These are phyloP conservation scores for Onygena corvina DNA, from an alignment of 2,329 filamentous ascomycete genomes.

Conservation along the genomic window DNA sequence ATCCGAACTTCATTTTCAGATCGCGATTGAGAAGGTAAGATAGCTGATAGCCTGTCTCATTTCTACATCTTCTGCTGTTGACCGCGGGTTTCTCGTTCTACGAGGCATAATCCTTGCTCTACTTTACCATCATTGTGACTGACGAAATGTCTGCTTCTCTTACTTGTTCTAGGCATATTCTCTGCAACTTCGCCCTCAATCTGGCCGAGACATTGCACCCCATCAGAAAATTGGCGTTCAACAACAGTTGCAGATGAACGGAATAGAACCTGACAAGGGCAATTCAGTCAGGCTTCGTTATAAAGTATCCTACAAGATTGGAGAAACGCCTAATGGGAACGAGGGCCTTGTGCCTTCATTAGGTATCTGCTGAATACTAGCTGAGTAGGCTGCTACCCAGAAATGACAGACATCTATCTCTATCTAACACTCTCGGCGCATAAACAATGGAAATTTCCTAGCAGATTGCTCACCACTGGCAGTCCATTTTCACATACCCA, in stretches of 20 bases:
- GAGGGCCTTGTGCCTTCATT: conserved; percentile 75
- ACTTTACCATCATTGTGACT: too few relatives aligned
- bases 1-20: conserved; percentile 72
- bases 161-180: conserved; percentile 54
- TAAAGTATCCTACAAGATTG: conserved; percentile 69
- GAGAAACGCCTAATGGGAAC: conserved; percentile 53
- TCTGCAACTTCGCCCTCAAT: conserved; percentile 73
- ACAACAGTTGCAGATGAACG: conserved; percentile 67
- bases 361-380: conserved; percentile 49
- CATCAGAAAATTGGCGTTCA: conserved; percentile 63
- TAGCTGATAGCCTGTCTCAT: too few relatives aligned
- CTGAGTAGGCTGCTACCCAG: background rate
- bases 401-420: background rate
- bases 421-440: background rate
- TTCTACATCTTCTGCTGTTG: background rate
- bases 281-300: conserved; percentile 78
- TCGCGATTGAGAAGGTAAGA: conserved; percentile 84
- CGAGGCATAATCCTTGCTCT: too few relatives aligned
- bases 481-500: too few relatives aligned
- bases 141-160: conserved; percentile 7
- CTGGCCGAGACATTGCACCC: conserved; percentile 61
- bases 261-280: conserved; percentile 61
- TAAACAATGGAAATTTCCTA: background rate
- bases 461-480: background rate
- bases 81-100: background rate